Percentiles rank a stretch among this genome's conserved stretches.
phyloP scores from a whole-genome alignment of 345 rosid species.

The Hibiscus trionum region DNA sequence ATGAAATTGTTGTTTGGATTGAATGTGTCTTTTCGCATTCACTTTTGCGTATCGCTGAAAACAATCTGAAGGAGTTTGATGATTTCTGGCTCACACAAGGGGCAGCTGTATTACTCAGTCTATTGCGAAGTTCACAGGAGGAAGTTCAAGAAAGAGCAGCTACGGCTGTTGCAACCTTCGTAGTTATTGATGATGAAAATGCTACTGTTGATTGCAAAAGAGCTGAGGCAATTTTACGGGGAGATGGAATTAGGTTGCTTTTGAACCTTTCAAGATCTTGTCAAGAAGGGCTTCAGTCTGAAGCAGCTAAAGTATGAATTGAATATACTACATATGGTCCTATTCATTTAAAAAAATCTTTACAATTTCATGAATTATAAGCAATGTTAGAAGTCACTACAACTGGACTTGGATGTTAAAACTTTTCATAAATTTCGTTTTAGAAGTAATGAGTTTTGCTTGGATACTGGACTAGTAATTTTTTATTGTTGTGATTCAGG shows the following conservation, averaged over 20 bases:
- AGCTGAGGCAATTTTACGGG: slow-evolving; percentile 73
- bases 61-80: slow-evolving; percentile 61
- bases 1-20: slow-evolving; percentile 65
- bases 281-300: slow-evolving; percentile 79
- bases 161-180: slow-evolving; percentile 79
- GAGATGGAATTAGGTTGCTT: slow-evolving; percentile 68
- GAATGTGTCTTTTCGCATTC: slow-evolving; percentile 72
- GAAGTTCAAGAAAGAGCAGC: slow-evolving; percentile 87
- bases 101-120: slow-evolving; percentile 51
- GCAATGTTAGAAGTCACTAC: neutral
- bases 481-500: slow-evolving; percentile 25
- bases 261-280: slow-evolving; percentile 73
- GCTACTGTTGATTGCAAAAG: slow-evolving; percentile 68
- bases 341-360: neutral
- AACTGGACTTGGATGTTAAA: neutral
- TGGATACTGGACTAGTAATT: neutral
- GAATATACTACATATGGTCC: neutral
- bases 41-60: slow-evolving; percentile 65
- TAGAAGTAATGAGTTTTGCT: neutral
- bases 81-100: slow-evolving; percentile 84
- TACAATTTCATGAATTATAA: neutral
- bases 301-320: slow-evolving; percentile 64
- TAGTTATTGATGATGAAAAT: slow-evolving; percentile 76
- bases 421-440: neutral
- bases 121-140: slow-evolving; percentile 73